Base-by-base conservation (phyloP, 441 rosid species). In the Erysimum cheiri region DNA sequence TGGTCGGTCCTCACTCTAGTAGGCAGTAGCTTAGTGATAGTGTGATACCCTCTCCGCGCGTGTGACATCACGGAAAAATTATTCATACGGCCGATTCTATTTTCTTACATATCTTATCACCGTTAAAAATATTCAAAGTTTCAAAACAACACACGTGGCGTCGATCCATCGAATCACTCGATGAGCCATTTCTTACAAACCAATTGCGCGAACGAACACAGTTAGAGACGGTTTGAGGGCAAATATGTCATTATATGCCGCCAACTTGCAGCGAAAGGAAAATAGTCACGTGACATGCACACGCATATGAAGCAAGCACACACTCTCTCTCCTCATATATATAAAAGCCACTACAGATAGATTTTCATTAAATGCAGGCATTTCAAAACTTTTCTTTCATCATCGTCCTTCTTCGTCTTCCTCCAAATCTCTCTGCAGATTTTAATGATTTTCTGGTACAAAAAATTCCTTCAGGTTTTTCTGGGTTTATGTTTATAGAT, bases 241-340 rank as follows among this genome's bases (percentile, higher is more conserved):
- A 72, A 64, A 28, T 28, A 9, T 37, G 76, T 72, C 52, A 63
- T 14, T 28, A 15, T 3, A 0, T 0, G 3, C 32, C 41, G 1
- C 26, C 52, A 70, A 55, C 53, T 72, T 72, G 71, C 64, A 8
- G 11, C 37, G 37, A 13, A 64, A 40, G 70, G 31, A 65, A 49
- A 6, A 6, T 9, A 41, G 13, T 50, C 77, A 73, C 77, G 72
- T 73, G 77, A 67, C 58, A 33, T 26, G 43, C 73, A 73, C 72
- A 52, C 54, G 65, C 28, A 8, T n/a, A 3, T 3, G 4, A 35
- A 22, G 24, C 24, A 22, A 22, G 12, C 0, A 28, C 4, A 4
- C 62, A 3, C n/a, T 7, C 56, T 22, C 63, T 37, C 77, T 29
- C 77, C 28, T 4, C 24, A 2, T 14, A 4, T 13, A 9, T 65